phyloP scores from a whole-genome alignment of 2,329 filamentous ascomycete genomes.

The Harringtonia aguacate region DNA sequence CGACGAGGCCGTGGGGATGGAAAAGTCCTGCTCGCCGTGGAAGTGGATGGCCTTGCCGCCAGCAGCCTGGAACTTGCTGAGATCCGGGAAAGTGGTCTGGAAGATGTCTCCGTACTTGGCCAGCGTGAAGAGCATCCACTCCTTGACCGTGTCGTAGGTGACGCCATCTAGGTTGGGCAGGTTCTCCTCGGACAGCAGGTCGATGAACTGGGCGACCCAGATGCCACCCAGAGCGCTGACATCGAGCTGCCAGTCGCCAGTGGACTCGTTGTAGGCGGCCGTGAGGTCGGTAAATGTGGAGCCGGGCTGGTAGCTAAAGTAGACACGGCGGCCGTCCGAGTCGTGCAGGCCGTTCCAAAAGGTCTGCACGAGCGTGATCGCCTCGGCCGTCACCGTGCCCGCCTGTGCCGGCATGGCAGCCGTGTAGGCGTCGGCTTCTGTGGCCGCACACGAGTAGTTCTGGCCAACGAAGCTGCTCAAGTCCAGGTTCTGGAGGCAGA shows the following conservation, averaged over 20 bases:
- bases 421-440: no score
- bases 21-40: slow-evolving; percentile 39
- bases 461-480: slow-evolving; percentile 32
- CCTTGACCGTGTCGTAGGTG: slow-evolving; percentile 39
- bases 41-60: slow-evolving; percentile 41
- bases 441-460: slow-evolving; percentile 18
- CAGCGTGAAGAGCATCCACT: slow-evolving; percentile 38
- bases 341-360: slow-evolving; percentile 25
- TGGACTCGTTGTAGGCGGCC: slow-evolving; percentile 20
- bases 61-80: slow-evolving; percentile 28
- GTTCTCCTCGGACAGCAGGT: slow-evolving; percentile 20
- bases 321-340: slow-evolving; percentile 22
- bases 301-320: slow-evolving; percentile 14
- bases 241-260: slow-evolving; percentile 7
- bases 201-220: slow-evolving; percentile 19
- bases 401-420: slow-evolving; percentile 4
- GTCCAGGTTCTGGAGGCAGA: slow-evolving; percentile 34
- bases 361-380: slow-evolving; percentile 17
- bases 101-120: slow-evolving; percentile 35
- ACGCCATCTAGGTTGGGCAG: slow-evolving; percentile 28
- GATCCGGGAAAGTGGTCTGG: slow-evolving; percentile 31
- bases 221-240: slow-evolving; percentile 14
- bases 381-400: slow-evolving; percentile 12
- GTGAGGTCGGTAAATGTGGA: slow-evolving; percentile 19
- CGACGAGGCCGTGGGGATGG: slow-evolving; percentile 35